Base-by-base conservation (phyloP, 805 yeast species). In the Metschnikowia similis region DNA sequence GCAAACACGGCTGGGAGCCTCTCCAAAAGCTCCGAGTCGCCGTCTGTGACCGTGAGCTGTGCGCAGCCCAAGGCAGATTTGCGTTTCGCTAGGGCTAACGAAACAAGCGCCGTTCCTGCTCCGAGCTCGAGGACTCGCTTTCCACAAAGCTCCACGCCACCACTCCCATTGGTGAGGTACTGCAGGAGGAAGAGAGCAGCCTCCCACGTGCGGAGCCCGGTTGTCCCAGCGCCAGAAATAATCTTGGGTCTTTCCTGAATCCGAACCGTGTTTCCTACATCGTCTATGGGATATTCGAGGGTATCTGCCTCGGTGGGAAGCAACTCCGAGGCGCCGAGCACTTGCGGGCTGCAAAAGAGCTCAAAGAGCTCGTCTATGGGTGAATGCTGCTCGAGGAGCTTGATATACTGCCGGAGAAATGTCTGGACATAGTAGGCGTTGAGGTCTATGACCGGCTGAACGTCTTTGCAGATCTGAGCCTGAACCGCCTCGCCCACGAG, bases 161-260 rank as follows among this genome's bases (percentile, higher is more conserved):
- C 39, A 3, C n/a, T 21, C 46, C 27, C 28, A 7, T 50, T 39
- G 48, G 60, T 54, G 13, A 87, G 56, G 56, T 69, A 85, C 35
- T 82, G 75, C 1, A 85, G 70, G 7, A 92, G 66, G 47, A 73
- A 88, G 6, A 87, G 56, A 0, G 96, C 86, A 2, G 96, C 97
- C 61, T 89, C 97, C 98, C 97, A 91, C 0, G 97, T 92, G 37
- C 97, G 71, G 48, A 82, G 67, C 0, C 97, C 97, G 0, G 97
- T 92, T 0, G 96, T 85, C 5, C 95, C 96, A n/a, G 69, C 62
- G 0, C 88, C 89, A 35, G 87, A 79, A 11, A 87, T 79, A 47
- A 86, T 53, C 48, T 76, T 71, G 0, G 91, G 92, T 0, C 81
- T 74, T 58, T 87, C 94, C 50, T 66, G 67, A 3, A 85, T 77